Evolutionary conservation across 495 filamentous ascomycete species (phyloP).

Genomic region (Parathielavia appendiculata): DNA sequence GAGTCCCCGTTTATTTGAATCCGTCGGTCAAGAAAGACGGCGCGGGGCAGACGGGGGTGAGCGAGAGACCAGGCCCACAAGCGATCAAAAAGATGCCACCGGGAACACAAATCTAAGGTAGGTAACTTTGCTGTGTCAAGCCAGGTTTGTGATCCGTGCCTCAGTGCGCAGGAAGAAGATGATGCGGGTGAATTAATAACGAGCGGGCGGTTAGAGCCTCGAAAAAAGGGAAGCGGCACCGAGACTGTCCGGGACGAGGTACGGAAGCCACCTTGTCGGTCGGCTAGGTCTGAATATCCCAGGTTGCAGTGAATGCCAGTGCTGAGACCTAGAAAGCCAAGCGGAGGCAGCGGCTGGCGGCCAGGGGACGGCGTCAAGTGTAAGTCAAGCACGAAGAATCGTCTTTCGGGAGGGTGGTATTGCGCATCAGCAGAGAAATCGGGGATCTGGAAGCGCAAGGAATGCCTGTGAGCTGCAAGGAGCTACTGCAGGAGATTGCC

Average conservation of each 20-base stretch:
- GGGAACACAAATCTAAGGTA: slow-evolving; percentile 26
- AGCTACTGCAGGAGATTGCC: slow-evolving; percentile 19
- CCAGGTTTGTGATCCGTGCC: slow-evolving; percentile 34
- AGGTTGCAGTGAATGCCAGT: slow-evolving; percentile 17
- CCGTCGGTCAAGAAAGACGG: slow-evolving; percentile 20
- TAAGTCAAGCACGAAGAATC: slow-evolving; percentile 1
- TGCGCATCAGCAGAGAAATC: slow-evolving; percentile 9
- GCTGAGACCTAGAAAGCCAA: slow-evolving; percentile 18
- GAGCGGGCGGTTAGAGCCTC: slow-evolving; percentile 42
- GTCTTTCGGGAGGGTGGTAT: slow-evolving; percentile 6
- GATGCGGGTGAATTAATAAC: slow-evolving; percentile 32
- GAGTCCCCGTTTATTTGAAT: slow-evolving; percentile 16
- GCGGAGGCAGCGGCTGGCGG: slow-evolving; percentile 15
- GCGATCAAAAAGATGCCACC: slow-evolving; percentile 20
- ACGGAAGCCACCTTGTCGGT: slow-evolving; percentile 11
- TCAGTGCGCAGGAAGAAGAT: slow-evolving; percentile 21
- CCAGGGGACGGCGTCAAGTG: slow-evolving; percentile 15
- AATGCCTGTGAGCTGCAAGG: slow-evolving; percentile 6
- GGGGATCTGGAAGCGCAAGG: neutral
- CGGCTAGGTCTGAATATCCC: slow-evolving; percentile 10
- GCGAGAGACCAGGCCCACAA: slow-evolving; percentile 27
- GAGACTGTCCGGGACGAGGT: slow-evolving; percentile 11
- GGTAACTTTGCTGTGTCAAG: slow-evolving; percentile 28
- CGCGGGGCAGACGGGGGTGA: slow-evolving; percentile 25
- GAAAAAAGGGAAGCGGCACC: slow-evolving; percentile 31